Conservation (phyloP, 2,329 filamentous ascomycete genomes). For the Ceratocystis papillata region DNA sequence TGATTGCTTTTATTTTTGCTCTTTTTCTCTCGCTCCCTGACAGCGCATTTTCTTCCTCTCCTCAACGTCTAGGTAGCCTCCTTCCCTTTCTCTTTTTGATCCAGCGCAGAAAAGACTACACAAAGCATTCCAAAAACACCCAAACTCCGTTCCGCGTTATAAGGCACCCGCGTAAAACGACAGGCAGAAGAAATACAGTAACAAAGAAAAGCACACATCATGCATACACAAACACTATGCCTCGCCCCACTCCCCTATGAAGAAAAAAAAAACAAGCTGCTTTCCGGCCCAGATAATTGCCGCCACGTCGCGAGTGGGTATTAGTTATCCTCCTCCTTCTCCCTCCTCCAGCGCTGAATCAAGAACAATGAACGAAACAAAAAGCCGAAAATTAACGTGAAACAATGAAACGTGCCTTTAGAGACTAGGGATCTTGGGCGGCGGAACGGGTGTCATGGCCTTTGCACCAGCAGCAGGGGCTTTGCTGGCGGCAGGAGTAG, state of each 20-base stretch:
- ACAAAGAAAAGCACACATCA: neutral
- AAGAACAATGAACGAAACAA: neutral
- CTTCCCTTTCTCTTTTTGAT: neutral
- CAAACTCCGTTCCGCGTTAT: constrained; percentile 1
- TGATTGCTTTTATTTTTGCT: neutral
- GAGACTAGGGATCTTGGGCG: neutral
- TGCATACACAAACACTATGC: neutral
- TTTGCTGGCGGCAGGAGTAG: neutral
- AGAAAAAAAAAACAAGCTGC: neutral
- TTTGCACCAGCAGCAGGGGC: neutral
- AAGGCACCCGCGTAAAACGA: neutral
- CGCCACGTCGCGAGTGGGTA: constrained; percentile 1
- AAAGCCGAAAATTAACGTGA: neutral
- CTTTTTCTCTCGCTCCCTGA: neutral
- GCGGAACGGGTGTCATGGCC: constrained; percentile 8
- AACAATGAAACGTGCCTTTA: neutral
- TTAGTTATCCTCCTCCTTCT: constrained; percentile 2
- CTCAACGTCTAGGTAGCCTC: neutral
- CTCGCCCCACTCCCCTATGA: neutral
- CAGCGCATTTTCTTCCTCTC: too few relatives aligned
- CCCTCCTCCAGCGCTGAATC: neutral
- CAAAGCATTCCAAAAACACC: constrained; percentile 12
- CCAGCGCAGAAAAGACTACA: neutral
- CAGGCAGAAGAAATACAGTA: neutral
- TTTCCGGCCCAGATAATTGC: neutral